A percentile compares a stretch with the other conserved stretches of the same genome.
These are phyloP conservation scores for Globisporangium ultimum DNA, from an alignment of 352 stramenopile species.

Conservation along the genomic window DNA sequence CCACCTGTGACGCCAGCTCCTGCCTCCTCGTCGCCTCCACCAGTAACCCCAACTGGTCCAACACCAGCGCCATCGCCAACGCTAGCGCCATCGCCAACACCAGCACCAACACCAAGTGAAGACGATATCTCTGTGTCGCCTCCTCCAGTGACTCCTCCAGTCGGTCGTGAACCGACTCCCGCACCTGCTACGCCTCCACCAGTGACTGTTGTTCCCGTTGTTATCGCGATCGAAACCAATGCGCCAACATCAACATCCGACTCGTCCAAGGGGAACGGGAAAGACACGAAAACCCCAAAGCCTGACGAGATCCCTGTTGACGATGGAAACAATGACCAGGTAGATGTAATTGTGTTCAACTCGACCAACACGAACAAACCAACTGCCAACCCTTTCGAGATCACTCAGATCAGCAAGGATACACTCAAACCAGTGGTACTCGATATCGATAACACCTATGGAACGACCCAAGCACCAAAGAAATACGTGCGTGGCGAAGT, in stretches of 20 bases:
- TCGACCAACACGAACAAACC: conserved; percentile 21
- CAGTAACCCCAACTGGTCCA: conserved; percentile 13
- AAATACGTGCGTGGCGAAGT: conserved; percentile 47
- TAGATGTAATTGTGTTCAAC: conserved; percentile 52
- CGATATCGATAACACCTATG: conserved; percentile 33
- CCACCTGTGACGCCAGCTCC: conserved; percentile 11
- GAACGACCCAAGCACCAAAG: conserved; percentile 26
- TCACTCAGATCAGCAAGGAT: conserved; percentile 26
- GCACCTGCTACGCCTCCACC: conserved; percentile 24
- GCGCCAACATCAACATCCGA: conserved; percentile 2
- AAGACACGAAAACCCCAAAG: conserved; percentile 14
- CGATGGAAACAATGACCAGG: conserved; percentile 31
- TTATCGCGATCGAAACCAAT: conserved; percentile 45
- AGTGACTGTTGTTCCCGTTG: conserved; percentile 13
- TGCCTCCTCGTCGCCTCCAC: conserved; percentile 9
- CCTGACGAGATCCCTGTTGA: conserved; percentile 16
- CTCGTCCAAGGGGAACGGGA: conserved; percentile 16
- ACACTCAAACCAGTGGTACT: conserved; percentile 45
- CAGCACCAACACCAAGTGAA: conserved; percentile 1
- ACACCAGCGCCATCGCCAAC: conserved; percentile 3
- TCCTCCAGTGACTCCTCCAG: conserved; percentile 17
- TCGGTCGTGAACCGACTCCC: conserved; percentile 8
- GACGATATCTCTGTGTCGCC: conserved; percentile 7
- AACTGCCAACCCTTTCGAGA: conserved; percentile 50
- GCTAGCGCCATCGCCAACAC: background rate